phyloP scores from a whole-genome alignment of 2,329 filamentous ascomycete species.

The Botrytis paeoniae region DNA sequence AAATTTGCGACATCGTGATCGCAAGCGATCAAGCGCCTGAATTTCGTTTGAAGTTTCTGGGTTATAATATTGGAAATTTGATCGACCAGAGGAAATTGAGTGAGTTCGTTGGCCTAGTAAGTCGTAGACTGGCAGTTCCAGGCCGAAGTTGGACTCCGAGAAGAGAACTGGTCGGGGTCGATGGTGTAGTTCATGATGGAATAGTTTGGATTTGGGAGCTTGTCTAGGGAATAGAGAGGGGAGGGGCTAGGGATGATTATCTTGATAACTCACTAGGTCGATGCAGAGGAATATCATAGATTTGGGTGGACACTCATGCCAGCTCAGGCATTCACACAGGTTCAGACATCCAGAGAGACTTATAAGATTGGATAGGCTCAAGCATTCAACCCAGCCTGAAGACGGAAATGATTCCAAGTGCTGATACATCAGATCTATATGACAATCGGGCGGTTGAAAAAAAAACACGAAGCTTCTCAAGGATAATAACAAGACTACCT shows the following conservation, averaged over 20 bases:
- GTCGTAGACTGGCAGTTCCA: background rate
- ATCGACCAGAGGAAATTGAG: background rate
- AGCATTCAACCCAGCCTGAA: background rate
- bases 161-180: background rate
- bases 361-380: background rate
- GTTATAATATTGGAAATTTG: too few relatives aligned
- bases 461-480: background rate
- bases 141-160: too few relatives aligned
- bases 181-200: background rate
- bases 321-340: background rate
- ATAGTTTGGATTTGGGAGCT: background rate
- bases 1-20: background rate
- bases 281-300: background rate
- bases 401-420: background rate
- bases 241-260: background rate
- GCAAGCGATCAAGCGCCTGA: background rate
- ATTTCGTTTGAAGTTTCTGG: background rate
- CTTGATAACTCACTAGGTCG: background rate
- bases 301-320: background rate
- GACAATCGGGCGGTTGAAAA: background rate
- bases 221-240: background rate
- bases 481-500: background rate
- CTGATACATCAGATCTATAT: background rate
- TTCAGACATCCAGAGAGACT: background rate
- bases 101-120: fast-evolving